Base-by-base conservation (phyloP, 2,329 filamentous ascomycete species). In the Tolypocladium sp. region DNA sequence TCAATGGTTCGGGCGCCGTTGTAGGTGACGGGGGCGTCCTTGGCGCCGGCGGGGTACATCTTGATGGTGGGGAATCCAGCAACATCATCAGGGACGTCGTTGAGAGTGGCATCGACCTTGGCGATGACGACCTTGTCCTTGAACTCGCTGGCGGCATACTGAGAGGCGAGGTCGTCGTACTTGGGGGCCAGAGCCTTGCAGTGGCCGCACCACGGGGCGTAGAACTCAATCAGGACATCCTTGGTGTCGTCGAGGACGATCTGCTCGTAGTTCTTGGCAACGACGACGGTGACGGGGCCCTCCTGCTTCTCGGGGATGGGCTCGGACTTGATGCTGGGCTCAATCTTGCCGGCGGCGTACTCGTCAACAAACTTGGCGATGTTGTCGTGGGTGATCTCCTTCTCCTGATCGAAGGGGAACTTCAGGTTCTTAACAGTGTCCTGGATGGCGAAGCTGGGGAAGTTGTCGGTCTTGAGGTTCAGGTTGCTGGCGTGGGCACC, bases 11-110 rank as follows among this genome's bases (percentile, higher is more conserved):
- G 91, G 65, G 88, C 84, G 68, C 94, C 94, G 65, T 82, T 83
- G 85, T 97, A 99, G 68, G 91, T 91, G 63, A 97, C 76, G 61
- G 94, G 90, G 67, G 86, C 80, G 71, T 83, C 82, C 87, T 99
- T 99, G 77, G 83, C 82, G 70, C 92, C 92, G 68, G 94, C 94
- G 64, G 91, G 85, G 89, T 86, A 99, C 67, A 99, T 85, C 85
- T 97, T 97, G 85, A 99, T 97, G 75, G 94, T 99, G 60, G 94
- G 94, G 89, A 99, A 99, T 64, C 94, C 94, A 76, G 91, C 85
- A 71, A 99, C 91, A 80, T 96, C 91, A 76, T 97, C 93, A 60
- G 94, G 94, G 60, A 97, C 91, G 69, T 99, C 94, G 81, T 99
- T 99, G 79, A 79, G 78, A 63, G 94, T 99, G 61, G 94, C 94